These are phyloP conservation scores for Blastobotrys elegans DNA, from an alignment of 1,139 yeast species.

Conservation along the genomic window DNA sequence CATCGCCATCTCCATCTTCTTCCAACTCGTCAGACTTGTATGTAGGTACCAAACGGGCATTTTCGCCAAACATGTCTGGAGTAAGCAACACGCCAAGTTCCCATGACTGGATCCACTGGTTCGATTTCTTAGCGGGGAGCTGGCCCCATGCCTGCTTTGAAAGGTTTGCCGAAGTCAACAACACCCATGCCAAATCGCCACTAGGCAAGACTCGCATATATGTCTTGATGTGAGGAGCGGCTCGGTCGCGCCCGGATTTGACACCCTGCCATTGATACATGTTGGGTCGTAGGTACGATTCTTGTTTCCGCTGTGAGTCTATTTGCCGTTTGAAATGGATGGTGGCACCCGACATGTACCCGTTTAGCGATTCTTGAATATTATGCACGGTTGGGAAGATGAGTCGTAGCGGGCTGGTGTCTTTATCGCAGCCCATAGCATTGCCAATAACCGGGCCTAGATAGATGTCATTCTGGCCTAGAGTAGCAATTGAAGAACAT, in stretches of 20 bases:
- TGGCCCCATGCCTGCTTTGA: conserved; percentile 37
- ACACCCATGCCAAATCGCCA: conserved; percentile 28
- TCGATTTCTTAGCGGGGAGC: conserved; percentile 17
- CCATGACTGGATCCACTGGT: conserved; percentile 31
- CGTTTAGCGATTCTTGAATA: conserved; percentile 29
- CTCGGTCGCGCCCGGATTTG: conserved; percentile 29
- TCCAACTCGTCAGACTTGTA: conserved; percentile 17
- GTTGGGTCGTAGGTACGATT: conserved; percentile 24
- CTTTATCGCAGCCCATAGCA: conserved; percentile 15
- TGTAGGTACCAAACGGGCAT: conserved; percentile 17
- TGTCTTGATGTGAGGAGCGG: conserved; percentile 37
- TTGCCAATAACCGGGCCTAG: conserved; percentile 20
- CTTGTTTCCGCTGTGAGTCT: conserved; percentile 22
- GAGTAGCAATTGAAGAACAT: conserved; percentile 31
- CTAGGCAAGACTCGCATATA: conserved; percentile 23
- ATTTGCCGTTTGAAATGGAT: conserved; percentile 27
- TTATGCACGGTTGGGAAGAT: conserved; percentile 33
- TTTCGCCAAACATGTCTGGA: conserved; percentile 16
- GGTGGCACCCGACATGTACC: conserved; percentile 32
- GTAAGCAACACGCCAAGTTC: conserved; percentile 33
- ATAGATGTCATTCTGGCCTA: conserved; percentile 26
- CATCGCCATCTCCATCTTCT: background rate
- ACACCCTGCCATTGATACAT: conserved; percentile 29
- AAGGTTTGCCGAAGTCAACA: conserved; percentile 35
- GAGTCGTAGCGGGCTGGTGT: background rate